Evolutionary conservation across 2,329 filamentous ascomycete genomes (phyloP), one percentile per base, ranked within the genome.

Genomic region (Alternaria solani): DNA sequence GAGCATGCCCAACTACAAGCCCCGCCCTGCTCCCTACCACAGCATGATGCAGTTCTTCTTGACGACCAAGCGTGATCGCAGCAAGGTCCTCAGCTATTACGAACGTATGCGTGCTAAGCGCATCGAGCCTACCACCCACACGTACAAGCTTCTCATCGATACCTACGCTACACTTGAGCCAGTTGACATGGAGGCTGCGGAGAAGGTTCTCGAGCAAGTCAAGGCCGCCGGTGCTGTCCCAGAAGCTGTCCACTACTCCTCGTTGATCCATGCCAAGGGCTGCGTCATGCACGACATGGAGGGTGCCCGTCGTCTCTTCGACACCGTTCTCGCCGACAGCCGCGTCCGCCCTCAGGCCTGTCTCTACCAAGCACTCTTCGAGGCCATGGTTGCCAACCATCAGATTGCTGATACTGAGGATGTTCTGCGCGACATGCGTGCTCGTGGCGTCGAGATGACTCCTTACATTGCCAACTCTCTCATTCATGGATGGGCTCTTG

Each of bases 11-110:
- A 99, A 99, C 83, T 99, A 99, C 87, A 98, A 97, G 84, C 93
- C 95, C 41, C 91, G 95, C 9, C 94, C 95, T 26, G 95, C 95
- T 25, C 95, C 95, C 1, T 99, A 99, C 85, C 97, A 99, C 84
- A 96, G 93, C 80, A 91, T 99, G 89, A 99, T 99, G 88, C 95
- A 99, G 78, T 98, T 97, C 83, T 99, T 98, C 87, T 85, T 98
- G 69, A 96, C 92, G 58, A 98, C 94, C 56, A 98, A 98, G 87
- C 92, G 93, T 54, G 94, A 99, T 79, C 94, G 95, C 81, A 83
- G 85, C 78, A 98, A 98, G 87, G 94, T 97, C 5, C 85, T 99
- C 25, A 86, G 89, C 32, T 99, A 98, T 85, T 98, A 96, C 76
- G 90, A 96, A 79, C 92, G 94, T 64, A 98, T 99, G 95, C 88